These are phyloP conservation scores for Pyrus betulifolia DNA, from an alignment of 306 rosid genomes.

Conservation along the genomic window DNA sequence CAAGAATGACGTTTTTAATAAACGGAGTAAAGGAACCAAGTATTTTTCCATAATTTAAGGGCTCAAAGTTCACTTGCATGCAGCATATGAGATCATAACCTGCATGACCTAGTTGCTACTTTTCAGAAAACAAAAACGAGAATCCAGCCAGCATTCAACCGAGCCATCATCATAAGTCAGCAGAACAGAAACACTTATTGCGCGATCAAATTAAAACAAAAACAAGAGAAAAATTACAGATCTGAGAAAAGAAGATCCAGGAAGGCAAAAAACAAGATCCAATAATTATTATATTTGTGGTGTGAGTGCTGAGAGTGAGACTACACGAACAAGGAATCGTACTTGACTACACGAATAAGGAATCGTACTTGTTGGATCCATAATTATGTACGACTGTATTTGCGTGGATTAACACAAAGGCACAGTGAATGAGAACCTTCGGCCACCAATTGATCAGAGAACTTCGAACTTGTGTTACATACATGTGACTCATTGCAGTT, in stretches of 20 bases:
- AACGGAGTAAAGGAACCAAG: neutral
- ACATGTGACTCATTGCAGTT: neutral
- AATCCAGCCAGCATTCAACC: neutral
- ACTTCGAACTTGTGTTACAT: neutral
- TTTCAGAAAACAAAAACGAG: neutral
- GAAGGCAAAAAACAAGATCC: neutral
- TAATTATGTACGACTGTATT: neutral
- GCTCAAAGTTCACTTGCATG: neutral
- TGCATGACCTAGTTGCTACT: neutral
- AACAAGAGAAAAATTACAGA: neutral
- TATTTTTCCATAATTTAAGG: too few relatives aligned
- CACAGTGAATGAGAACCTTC: neutral
- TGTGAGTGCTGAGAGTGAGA: neutral
- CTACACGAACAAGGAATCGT: neutral
- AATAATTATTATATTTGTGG: neutral
- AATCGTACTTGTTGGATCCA: neutral
- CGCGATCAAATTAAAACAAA: neutral
- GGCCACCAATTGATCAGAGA: neutral
- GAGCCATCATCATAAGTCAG: neutral
- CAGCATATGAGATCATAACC: neutral
- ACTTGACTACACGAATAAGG: neutral
- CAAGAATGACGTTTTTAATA: too few relatives aligned
- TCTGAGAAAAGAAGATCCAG: neutral
- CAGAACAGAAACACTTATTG: neutral
- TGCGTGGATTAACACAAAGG: neutral